phyloP scores from a whole-genome alignment of 2,329 filamentous ascomycete genomes.

The Geosmithia morbida region DNA sequence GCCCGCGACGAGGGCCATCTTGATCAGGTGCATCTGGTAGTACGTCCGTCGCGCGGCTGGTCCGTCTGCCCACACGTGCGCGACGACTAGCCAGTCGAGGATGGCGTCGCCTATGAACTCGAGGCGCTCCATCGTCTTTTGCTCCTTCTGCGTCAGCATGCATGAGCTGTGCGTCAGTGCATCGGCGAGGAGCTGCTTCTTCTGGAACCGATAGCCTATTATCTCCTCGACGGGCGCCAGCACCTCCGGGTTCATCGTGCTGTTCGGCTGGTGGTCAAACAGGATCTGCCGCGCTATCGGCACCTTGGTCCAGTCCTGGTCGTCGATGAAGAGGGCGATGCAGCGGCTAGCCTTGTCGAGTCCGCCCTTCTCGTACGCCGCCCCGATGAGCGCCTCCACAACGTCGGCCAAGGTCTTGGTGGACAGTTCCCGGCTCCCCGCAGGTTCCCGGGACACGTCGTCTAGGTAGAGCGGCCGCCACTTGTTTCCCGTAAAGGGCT shows the following conservation, averaged over 20 bases:
- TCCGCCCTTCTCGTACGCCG: slow-evolving; percentile 55
- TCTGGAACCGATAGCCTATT: slow-evolving; percentile 57
- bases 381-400: slow-evolving; percentile 72
- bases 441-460: slow-evolving; percentile 10
- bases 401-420: slow-evolving; percentile 80
- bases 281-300: slow-evolving; percentile 25
- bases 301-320: slow-evolving; percentile 38
- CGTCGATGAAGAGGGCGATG: slow-evolving; percentile 50
- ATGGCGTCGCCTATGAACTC: slow-evolving; percentile 83
- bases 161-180: slow-evolving; percentile 66
- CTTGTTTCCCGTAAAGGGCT: slow-evolving; percentile 50
- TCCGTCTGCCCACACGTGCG: neutral
- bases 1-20: slow-evolving; percentile 65
- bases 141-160: slow-evolving; percentile 5
- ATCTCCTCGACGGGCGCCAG: slow-evolving; percentile 44
- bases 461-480: slow-evolving; percentile 55
- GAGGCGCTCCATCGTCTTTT: slow-evolving; percentile 48
- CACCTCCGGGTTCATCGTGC: slow-evolving; percentile 20
- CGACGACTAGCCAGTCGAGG: slow-evolving; percentile 62
- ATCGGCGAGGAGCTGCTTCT: slow-evolving; percentile 57
- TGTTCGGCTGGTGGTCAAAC: slow-evolving; percentile 21
- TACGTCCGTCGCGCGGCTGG: slow-evolving; percentile 24
- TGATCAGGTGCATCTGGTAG: slow-evolving; percentile 58
- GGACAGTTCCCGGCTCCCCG: slow-evolving; percentile 31
- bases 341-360: slow-evolving; percentile 47